Conservation (phyloP, 2,329 filamentous ascomycete species). For the Hirsutella thompsonii region DNA sequence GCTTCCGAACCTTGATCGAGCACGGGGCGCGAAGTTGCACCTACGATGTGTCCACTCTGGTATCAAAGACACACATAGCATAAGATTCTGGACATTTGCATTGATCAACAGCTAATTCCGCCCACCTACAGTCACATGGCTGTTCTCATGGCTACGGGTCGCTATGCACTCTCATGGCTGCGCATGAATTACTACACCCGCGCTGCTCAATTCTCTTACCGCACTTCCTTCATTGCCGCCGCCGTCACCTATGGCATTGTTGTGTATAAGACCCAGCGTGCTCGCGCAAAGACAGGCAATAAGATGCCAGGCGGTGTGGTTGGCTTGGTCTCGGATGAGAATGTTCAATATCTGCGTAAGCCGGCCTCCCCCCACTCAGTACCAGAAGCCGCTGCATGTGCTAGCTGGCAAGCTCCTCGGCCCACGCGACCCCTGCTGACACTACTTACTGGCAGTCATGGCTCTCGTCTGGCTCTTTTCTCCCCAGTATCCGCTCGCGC, state of each 20-base stretch:
- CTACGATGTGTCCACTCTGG: no score
- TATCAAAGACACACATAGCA: no score
- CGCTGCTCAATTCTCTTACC: constrained; percentile 75
- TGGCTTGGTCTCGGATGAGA: constrained; percentile 73
- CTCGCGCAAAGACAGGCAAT: constrained; percentile 62
- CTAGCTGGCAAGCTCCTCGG: no score
- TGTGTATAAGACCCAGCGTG: constrained; percentile 93
- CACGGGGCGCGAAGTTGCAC: no score
- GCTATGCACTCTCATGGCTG: constrained; percentile 77
- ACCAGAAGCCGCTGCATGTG: no score
- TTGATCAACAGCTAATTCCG: constrained; percentile 6
- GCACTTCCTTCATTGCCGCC: constrained; percentile 78
- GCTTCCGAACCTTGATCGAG: no score
- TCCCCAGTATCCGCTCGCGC: constrained; percentile 76
- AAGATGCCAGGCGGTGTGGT: constrained; percentile 46
- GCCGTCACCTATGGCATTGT: constrained; percentile 94
- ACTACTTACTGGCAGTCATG: constrained; percentile 48
- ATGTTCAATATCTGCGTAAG: constrained; percentile 93
- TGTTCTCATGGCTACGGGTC: constrained; percentile 68
- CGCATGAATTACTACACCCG: constrained; percentile 75
- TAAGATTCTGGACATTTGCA: neutral
- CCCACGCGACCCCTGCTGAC: constrained; percentile 5
- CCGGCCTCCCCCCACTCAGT: neutral
- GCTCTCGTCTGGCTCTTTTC: constrained; percentile 90
- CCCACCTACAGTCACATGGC: constrained; percentile 57